Evolutionary conservation across 208 protist species (phyloP), one percentile per base, ranked within the genome.

Genomic region (Trypanosoma lewisi): DNA sequence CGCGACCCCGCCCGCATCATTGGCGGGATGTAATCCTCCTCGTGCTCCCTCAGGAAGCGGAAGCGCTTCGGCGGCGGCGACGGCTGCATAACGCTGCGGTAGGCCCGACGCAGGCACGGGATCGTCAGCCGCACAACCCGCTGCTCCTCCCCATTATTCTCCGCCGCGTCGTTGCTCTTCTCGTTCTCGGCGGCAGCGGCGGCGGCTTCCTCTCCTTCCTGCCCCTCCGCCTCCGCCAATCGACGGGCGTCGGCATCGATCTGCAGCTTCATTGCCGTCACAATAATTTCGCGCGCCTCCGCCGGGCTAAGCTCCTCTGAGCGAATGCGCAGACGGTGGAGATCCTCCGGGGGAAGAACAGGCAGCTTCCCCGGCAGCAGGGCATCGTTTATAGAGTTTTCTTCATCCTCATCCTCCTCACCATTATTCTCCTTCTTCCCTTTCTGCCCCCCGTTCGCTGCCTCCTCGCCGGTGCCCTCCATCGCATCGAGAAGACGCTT

Each of bases 281-380:
- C 63, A 45, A 93, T 48, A 28, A 93, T 64, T 14, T 54, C 67
- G 51, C 85, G 78, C 23, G 82, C 85, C 41, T 84, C 79, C 9
- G 79, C 71, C 33, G 73, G 65, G 9, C 57, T 53, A 1, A 93
- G 64, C 28, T 80, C 44, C 48, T 71, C 80, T 21, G 77, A 65
- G 39, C 82, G 82, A 41, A 93, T 70, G 48, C 85, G 85, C 52
- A 87, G 67, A 47, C 85, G 85, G 52, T 87, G 78, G 14, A 93
- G 66, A 51, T 93, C 77, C 6, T 83, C 69, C 6, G 75, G 77
- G 4, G 87, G 75, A 21, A 63, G 41, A 42, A 91, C 50, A 16
- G 17, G 47, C 0, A 55, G 37, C 27, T 67, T 54, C 11, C 30
- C 36, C 23, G 63, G 53, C 23, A 63, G 34, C 9, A 50, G 39